Evolutionary conservation across 192 early-diverging fungal species (phyloP).

Genomic region (Entomortierella parvispora): DNA sequence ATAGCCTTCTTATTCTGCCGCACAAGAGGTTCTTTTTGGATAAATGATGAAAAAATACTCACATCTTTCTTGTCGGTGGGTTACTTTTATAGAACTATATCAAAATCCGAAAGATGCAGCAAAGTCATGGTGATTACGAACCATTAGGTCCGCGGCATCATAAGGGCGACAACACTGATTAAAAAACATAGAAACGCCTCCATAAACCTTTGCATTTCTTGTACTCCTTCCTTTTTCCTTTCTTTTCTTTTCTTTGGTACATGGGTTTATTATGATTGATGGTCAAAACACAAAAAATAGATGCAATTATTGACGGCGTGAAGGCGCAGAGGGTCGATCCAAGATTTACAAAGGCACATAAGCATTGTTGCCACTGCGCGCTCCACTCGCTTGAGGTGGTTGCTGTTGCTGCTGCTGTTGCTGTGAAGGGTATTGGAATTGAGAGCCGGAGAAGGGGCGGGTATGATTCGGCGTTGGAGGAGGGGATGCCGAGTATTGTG

Average conservation of each 20-base stretch:
- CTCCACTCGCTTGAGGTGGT: background rate
- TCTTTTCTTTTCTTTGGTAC: background rate
- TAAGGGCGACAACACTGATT: slow-evolving; percentile 42
- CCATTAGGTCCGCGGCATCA: slow-evolving; percentile 17
- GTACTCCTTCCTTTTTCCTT: slow-evolving; percentile 2
- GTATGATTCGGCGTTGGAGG: too few species aligned
- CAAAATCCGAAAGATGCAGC: slow-evolving; percentile 43
- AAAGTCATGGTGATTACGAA: slow-evolving; percentile 33
- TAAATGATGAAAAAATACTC: background rate
- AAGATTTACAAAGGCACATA: background rate
- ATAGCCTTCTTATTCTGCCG: too few species aligned
- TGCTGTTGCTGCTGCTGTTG: slow-evolving; percentile 8
- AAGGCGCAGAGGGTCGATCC: background rate
- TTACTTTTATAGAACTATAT: slow-evolving; percentile 24
- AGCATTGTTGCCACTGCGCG: background rate
- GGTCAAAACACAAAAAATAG: too few species aligned
- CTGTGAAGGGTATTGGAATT: background rate
- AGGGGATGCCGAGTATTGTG: too few species aligned
- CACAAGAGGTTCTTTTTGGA: too few species aligned
- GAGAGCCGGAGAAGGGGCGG: background rate
- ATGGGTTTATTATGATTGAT: background rate
- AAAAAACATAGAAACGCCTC: background rate
- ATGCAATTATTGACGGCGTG: background rate
- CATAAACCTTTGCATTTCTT: background rate
- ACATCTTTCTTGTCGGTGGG: background rate